phyloP scores from a whole-genome alignment of 805 yeast genomes.

The Pichia sporocuriosa region DNA sequence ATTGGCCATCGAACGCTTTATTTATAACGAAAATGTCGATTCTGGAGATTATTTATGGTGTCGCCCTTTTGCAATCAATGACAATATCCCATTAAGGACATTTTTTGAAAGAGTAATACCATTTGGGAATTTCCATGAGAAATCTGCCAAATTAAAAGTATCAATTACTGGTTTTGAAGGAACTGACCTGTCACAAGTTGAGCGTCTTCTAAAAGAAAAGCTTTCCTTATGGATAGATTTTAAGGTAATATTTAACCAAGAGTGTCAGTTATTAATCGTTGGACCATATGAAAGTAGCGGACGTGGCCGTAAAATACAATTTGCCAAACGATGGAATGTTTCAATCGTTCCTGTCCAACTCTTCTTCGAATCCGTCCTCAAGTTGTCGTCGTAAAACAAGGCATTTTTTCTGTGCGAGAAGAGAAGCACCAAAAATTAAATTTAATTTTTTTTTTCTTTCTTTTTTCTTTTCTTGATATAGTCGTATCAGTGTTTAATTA shows the following conservation, averaged over 20 bases:
- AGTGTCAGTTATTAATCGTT: slow-evolving; percentile 49
- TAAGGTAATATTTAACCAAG: slow-evolving; percentile 41
- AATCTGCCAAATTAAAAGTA: slow-evolving; percentile 10
- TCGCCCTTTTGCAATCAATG: slow-evolving; percentile 12
- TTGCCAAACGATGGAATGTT: slow-evolving; percentile 22
- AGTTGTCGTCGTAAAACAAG: neutral
- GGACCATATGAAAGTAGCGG: slow-evolving; percentile 4
- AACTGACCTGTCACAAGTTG: slow-evolving; percentile 26
- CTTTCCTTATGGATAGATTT: slow-evolving; percentile 40
- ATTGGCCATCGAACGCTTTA: slow-evolving; percentile 26
- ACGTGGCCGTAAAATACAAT: slow-evolving; percentile 17
- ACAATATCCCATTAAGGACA: neutral
- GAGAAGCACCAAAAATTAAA: too few relatives aligned
- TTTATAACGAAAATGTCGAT: slow-evolving; percentile 17
- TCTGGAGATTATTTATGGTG: slow-evolving; percentile 20
- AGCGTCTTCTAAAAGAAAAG: slow-evolving; percentile 48
- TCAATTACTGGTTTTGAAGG: slow-evolving; percentile 29
- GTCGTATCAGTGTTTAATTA: too few relatives aligned
- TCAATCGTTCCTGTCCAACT: slow-evolving; percentile 7
- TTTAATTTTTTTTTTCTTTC: too few relatives aligned
- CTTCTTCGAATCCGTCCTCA: slow-evolving; percentile 4
- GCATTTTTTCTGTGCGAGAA: too few relatives aligned
- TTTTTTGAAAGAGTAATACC: neutral
- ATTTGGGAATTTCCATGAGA: neutral
- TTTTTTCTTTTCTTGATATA: too few relatives aligned